Conservation (phyloP, 1,284 basidiomycete species). For the Sanghuangporus baumii region DNA sequence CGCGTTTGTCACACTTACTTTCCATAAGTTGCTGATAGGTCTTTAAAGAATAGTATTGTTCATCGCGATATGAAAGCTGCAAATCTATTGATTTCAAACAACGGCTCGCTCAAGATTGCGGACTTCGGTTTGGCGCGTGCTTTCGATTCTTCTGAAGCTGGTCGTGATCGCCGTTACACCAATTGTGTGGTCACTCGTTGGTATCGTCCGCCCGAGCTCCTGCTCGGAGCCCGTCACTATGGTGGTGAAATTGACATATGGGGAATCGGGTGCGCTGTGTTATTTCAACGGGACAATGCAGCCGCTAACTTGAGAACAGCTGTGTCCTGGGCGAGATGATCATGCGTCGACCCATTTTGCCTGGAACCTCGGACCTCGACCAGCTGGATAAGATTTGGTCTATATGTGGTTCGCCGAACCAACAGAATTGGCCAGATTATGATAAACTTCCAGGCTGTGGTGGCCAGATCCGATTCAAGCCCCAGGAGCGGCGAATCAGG, state of each 20-base stretch:
- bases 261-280: slow-evolving; percentile 81
- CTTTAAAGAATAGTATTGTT: slow-evolving; percentile 80
- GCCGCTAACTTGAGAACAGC: slow-evolving; percentile 31
- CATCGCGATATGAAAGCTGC: slow-evolving; percentile 99
- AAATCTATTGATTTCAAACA: slow-evolving; percentile 90
- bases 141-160: slow-evolving; percentile 48
- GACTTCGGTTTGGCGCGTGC: slow-evolving; percentile 95
- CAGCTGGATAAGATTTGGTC: slow-evolving; percentile 88
- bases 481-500: slow-evolving; percentile 44
- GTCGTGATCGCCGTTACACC: slow-evolving; percentile 75
- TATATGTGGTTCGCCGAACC: slow-evolving; percentile 84
- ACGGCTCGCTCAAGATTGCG: slow-evolving; percentile 81
- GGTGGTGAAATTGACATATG: slow-evolving; percentile 96
- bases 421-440: slow-evolving; percentile 80
- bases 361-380: slow-evolving; percentile 84
- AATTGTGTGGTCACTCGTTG: slow-evolving; percentile 99
- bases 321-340: slow-evolving; percentile 98
- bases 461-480: slow-evolving; percentile 59
- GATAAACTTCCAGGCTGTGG: slow-evolving; percentile 76
- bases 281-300: slow-evolving; percentile 5
- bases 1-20: slow-evolving; percentile 23
- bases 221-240: slow-evolving; percentile 86
- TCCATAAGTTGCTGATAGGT: slow-evolving; percentile 11
- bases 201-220: slow-evolving; percentile 95
- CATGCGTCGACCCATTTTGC: slow-evolving; percentile 79